Conservation (phyloP, 139 green algal genomes). For the Chlamydomonas sp. region DNA sequence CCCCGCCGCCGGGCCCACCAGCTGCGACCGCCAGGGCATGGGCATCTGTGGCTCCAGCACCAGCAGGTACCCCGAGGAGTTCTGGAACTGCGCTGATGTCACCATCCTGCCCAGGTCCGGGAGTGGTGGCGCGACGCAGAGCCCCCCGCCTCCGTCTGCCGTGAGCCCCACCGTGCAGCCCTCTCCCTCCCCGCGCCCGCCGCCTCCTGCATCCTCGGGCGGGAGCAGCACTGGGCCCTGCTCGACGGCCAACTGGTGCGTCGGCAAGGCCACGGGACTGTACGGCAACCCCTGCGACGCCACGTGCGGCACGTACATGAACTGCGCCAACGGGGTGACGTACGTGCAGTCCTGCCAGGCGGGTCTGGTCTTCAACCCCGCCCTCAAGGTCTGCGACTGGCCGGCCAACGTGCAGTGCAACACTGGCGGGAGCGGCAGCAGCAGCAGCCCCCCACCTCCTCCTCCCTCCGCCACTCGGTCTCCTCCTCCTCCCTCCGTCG, state of each 20-base stretch:
- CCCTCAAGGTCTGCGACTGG: not conserved
- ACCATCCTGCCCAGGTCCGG: not conserved
- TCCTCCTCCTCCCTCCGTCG: not conserved
- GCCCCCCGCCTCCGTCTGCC: not conserved
- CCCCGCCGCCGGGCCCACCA: not conserved
- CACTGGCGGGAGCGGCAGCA: not conserved
- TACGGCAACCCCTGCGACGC: slow-evolving; percentile 13
- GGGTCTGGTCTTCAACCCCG: not conserved
- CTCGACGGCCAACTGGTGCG: not conserved
- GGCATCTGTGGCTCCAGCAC: slow-evolving; percentile 12
- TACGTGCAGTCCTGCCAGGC: not conserved
- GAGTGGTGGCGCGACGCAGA: not conserved
- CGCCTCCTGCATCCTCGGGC: not conserved
- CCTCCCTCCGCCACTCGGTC: not conserved
- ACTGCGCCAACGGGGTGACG: not conserved
- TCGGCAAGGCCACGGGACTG: not conserved
- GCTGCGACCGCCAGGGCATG: not conserved
- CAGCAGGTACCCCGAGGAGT: slow-evolving; percentile 1
- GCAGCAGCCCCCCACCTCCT: not conserved
- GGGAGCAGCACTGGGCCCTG: not conserved
- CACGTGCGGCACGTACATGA: not conserved
- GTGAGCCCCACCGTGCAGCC: not conserved
- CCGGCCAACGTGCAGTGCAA: not conserved
- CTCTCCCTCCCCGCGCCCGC: not conserved
- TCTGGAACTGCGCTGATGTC: slow-evolving; percentile 29